Base-by-base conservation (phyloP, 1,284 basidiomycete species). In the Acaromyces ingoldii region DNA sequence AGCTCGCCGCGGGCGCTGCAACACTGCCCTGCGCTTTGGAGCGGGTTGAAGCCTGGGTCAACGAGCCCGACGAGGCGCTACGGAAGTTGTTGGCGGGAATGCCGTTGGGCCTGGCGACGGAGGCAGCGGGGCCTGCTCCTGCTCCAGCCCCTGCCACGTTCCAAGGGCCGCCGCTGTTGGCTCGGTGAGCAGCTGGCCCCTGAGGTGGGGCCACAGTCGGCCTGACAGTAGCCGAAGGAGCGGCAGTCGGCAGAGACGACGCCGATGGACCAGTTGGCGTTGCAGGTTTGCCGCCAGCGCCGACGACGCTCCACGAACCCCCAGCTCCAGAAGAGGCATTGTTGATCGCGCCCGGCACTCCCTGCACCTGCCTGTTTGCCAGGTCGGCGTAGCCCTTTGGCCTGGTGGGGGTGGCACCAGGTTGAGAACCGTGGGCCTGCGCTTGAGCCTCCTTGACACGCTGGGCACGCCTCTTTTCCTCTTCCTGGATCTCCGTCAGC, bases 401-500 rank as follows among this genome's bases (percentile, higher is more conserved):
- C 47, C 51, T 55, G 15, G 73, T 70, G 13, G 80, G 78, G 37
- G 75, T 70, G 52, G 65, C n/a, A n/a, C n/a, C n/a, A n/a, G n/a
- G n/a, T n/a, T n/a, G n/a, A n/a, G n/a, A n/a, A n/a, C n/a, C n/a
- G n/a, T n/a, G n/a, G n/a, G n/a, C 64, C 7, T 73, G 75, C 1
- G 78, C 81, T 42, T 63, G 62, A 49, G 79, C 74, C 72, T 84
- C 86, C 80, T 89, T 91, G 61, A 85, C 81, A 61, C 79, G 82
- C 78, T 29, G 33, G 2, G 64, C 61, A 1, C 62, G 58, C 51
- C 63, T 95, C 87, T 59, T 44, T 30, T 99, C 93, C 70, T 98
- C 93, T 76, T 97, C 91, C 76, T 96, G 90, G 42, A 98, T 98
- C 79, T 98, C 91, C 80, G 92, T 95, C 84, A 98, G 87, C 2